phyloP scores from a whole-genome alignment of 345 rosid genomes.

The Iberis pinnata region DNA sequence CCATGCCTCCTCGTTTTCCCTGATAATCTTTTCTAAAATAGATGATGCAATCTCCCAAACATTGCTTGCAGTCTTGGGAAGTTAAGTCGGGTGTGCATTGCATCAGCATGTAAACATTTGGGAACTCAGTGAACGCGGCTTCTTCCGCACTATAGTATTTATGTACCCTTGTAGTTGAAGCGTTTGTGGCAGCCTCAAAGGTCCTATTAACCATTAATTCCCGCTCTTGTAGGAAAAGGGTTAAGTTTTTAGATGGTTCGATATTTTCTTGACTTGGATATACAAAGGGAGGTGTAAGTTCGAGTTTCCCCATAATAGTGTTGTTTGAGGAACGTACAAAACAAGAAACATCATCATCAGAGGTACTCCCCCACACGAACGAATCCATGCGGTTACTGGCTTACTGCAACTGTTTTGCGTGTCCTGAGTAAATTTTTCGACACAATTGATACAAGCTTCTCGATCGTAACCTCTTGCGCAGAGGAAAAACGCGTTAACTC shows the following conservation, averaged over 20 bases:
- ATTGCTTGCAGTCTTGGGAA: background rate
- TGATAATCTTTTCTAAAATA: background rate
- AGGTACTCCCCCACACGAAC: too few relatives aligned
- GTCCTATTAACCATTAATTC: slow-evolving; percentile 3
- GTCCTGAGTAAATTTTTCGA: too few relatives aligned
- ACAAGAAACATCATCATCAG: too few relatives aligned
- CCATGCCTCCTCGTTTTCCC: background rate
- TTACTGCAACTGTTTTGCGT: too few relatives aligned
- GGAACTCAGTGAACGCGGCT: slow-evolving; percentile 11
- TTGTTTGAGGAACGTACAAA: too few relatives aligned
- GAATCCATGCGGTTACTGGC: too few relatives aligned
- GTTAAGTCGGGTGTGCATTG: slow-evolving; percentile 14
- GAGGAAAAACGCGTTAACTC: too few relatives aligned
- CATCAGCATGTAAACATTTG: slow-evolving; percentile 14
- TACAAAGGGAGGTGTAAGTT: background rate
- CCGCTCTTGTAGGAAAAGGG: slow-evolving; percentile 4
- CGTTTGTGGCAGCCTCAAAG: background rate
- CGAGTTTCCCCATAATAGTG: background rate
- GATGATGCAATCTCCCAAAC: background rate
- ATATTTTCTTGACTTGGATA: background rate
- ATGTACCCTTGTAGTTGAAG: background rate
- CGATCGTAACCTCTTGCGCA: too few relatives aligned
- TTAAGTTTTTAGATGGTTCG: background rate
- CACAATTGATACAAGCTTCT: too few relatives aligned
- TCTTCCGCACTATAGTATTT: background rate